phyloP scores from a whole-genome alignment of 306 rosid genomes.

The Cercis canadensis region DNA sequence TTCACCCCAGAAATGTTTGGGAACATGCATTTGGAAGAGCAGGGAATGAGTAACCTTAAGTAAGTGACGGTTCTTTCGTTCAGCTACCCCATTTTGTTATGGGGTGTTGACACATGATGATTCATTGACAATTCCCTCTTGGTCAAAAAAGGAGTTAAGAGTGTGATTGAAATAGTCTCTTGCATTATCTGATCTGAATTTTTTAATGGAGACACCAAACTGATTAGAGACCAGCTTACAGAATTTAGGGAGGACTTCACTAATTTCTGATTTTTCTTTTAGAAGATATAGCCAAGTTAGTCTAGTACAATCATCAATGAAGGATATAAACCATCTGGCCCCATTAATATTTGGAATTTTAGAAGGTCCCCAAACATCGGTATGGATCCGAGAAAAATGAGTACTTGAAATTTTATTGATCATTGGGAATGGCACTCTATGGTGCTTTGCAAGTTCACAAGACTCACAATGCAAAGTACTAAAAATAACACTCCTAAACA shows the following conservation, averaged over 20 bases:
- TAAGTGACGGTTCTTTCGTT: no score
- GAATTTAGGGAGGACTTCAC: background rate
- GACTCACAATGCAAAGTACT: background rate
- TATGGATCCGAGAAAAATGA: background rate
- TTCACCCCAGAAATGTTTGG: background rate
- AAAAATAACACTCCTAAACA: no score
- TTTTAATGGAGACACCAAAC: no score
- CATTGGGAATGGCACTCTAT: background rate
- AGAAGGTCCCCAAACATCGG: background rate
- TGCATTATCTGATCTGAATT: background rate
- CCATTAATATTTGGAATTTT: background rate
- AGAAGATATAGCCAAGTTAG: background rate
- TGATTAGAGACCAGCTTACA: background rate
- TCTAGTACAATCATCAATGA: slow-evolving; percentile 25
- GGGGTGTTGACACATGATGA: no score
- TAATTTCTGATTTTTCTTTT: slow-evolving; percentile 15
- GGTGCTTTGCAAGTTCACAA: background rate
- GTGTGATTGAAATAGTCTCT: background rate
- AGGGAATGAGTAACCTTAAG: no score
- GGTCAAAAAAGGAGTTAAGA: background rate
- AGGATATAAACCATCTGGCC: background rate
- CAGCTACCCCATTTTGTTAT: no score
- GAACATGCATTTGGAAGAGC: background rate
- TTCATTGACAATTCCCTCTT: background rate
- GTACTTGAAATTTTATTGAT: background rate